Base-by-base conservation (phyloP, 140 eudicot species). In the Anethum foeniculum region DNA sequence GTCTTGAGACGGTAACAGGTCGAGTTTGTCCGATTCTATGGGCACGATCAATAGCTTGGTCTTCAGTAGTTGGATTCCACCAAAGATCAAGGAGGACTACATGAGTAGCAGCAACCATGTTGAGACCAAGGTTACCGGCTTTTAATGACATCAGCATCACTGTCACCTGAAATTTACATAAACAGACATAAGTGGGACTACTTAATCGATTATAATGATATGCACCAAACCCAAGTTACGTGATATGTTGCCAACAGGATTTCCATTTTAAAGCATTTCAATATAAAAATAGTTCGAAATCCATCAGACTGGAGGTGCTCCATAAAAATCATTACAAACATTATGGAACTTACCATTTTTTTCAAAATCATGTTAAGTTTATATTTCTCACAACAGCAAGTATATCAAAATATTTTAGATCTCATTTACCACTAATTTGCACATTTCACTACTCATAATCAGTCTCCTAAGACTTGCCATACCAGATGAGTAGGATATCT, bases 21-120 rank as follows among this genome's bases (percentile, higher is more conserved):
- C 93, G 97, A 28, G 97, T 93, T 83, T 93, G 98, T 52, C 98
- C 98, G 68, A 93, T 93, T 81, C 98, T 88, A 82, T 93, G 98
- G 72, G 97, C 98, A 75, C 97, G 93, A 80, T 93, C 98, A 77
- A 93, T 68, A 73, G 98, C 98, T 84, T 93, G 98, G 83, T 91
- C 98, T 88, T 93, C 98, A 8, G 97, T 91, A 34, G 98, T 90
- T 76, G 98, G 98, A 85, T 93, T 91, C 98, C 98, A 93, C 98
- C 98, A 93, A 79, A 91, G 97, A 86, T 93, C 98, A 79, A 93
- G 78, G 67, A 93, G 93, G 80, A 93, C 90, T 58, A 93, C 98
- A 76, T 89, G 92, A 79, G 91, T 89, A 72, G 98, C 98, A 43
- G 97, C 96, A 72, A 93, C 98, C 98, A 93, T 93, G 80, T 93